A percentile compares a stretch with the other conserved stretches of the same genome.
Evolutionary conservation across 345 rosid genomes (phyloP).

Genomic region (Boechera divaricarpa): DNA sequence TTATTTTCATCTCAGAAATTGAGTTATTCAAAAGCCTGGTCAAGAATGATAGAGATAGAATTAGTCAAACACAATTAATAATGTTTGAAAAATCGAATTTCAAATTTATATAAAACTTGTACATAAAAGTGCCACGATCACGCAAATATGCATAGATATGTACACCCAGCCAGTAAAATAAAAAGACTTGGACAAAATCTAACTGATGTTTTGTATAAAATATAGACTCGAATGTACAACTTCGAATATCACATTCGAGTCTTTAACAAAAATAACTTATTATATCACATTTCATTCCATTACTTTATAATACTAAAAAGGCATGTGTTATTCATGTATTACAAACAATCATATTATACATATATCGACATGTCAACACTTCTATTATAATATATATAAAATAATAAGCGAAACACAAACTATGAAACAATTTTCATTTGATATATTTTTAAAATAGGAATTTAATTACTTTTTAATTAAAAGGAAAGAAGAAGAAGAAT

Average conservation of each 20-base stretch:
- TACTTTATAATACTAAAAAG: not conserved
- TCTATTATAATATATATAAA: not conserved
- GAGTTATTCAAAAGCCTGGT: conserved; percentile 8
- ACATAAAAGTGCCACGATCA: not conserved
- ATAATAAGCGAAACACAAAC: not conserved
- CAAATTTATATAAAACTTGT: no score
- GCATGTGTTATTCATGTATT: conserved; percentile 25
- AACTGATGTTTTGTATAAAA: not conserved
- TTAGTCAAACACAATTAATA: conserved; percentile 2
- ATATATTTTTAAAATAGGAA: not conserved
- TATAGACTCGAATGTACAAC: not conserved
- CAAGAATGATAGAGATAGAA: conserved; percentile 16
- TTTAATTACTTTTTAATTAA: not conserved
- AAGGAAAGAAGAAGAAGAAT: not conserved
- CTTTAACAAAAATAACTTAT: not conserved
- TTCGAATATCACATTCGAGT: not conserved
- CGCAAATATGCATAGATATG: not conserved
- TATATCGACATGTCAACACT: conserved; percentile 1
- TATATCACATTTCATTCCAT: conserved; percentile 4
- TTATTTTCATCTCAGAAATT: not conserved
- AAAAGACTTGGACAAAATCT: not conserved
- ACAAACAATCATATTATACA: not conserved
- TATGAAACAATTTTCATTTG: not conserved
- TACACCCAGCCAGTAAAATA: not conserved
- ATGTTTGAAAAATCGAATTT: not conserved